Evolutionary conservation across 2,329 filamentous ascomycete species (phyloP), one percentile per base, ranked within the genome.

Genomic region (Aspergillus sojae): DNA sequence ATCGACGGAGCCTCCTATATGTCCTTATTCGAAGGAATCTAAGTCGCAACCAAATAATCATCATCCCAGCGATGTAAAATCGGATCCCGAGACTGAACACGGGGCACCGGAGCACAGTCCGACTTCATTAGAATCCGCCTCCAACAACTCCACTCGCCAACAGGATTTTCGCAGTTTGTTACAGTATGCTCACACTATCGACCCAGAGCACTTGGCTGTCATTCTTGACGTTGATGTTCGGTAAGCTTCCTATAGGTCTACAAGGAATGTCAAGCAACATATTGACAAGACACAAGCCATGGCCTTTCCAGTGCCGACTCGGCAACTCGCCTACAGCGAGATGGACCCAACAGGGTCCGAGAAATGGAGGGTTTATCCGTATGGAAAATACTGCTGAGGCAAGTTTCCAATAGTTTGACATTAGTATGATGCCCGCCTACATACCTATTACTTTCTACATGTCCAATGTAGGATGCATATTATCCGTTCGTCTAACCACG

Each of bases 371-470:
- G 88, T 78, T 80, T 90, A 80, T 91, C 89, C 78, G 73, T 89
- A 78, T 91, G 89, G 87, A 86, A 90, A 80, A 91, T 92, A 81
- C 85, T 92, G 80, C 78, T 92, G 79, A 90, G 89, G 74, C 90
- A 92, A 81, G 85, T 92, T 70, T 91, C 89, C 68, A 92, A 92
- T 81, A 91, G 89, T 80, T 82, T 92, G 79, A 92, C 90, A 67
- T 83, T 90, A 75, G 88, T 84, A 78, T 70, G 79, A 73, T 46
- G 43, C 57, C 48, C 41, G 32, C 58, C 62, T 19, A 41, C 5
- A 19, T 6, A 50, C 16, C 16, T 50, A 62, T 56, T 58, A n/a
- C 21, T 56, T 43, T 65, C 62, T 48, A 16, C 32, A 5, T 55
- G 10, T 26, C 57, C 5, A 23, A 19, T 23, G 53, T 26, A 26